phyloP scores from a whole-genome alignment of 176 grass and related monocot genomes.

The Thinopyrum elongatum region DNA sequence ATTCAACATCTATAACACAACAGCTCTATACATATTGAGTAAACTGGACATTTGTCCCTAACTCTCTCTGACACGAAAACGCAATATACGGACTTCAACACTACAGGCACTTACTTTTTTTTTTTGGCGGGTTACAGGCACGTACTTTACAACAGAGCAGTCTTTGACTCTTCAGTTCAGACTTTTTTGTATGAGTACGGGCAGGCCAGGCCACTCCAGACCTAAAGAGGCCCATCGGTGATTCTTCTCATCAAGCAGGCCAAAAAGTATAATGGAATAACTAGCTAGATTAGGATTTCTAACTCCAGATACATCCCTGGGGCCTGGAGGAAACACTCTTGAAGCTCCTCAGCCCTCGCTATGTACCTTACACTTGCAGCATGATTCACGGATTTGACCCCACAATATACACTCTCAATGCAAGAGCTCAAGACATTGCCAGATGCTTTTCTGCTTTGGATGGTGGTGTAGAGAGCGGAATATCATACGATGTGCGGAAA shows the following conservation, averaged over 20 bases:
- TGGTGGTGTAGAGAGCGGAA: constrained; percentile 44
- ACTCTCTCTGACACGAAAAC: not conserved
- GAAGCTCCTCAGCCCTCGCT: constrained; percentile 15
- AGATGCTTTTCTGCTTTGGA: constrained; percentile 12
- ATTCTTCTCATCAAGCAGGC: constrained; percentile 16
- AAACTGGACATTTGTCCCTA: not conserved
- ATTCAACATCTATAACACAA: not conserved
- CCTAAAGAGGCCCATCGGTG: not conserved
- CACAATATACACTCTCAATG: not conserved
- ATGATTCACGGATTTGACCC: constrained; percentile 9
- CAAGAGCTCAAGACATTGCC: constrained; percentile 14
- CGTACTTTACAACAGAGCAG: constrained; percentile 33
- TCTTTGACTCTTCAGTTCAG: constrained; percentile 16
- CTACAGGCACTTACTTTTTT: not conserved
- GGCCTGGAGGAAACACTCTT: not conserved
- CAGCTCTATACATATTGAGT: constrained; percentile 10
- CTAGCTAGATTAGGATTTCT: constrained; percentile 28
- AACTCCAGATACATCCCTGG: not conserved
- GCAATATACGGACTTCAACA: not conserved
- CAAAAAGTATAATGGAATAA: not conserved
- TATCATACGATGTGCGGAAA: constrained; percentile 80
- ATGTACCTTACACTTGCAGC: constrained; percentile 14
- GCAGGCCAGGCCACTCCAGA: not conserved
- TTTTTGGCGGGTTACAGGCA: too few relatives aligned
- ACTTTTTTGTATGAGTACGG: constrained; percentile 17